Conservation (phyloP, 2,329 filamentous ascomycete species). For the Berkeleyomyces rouxiae region DNA sequence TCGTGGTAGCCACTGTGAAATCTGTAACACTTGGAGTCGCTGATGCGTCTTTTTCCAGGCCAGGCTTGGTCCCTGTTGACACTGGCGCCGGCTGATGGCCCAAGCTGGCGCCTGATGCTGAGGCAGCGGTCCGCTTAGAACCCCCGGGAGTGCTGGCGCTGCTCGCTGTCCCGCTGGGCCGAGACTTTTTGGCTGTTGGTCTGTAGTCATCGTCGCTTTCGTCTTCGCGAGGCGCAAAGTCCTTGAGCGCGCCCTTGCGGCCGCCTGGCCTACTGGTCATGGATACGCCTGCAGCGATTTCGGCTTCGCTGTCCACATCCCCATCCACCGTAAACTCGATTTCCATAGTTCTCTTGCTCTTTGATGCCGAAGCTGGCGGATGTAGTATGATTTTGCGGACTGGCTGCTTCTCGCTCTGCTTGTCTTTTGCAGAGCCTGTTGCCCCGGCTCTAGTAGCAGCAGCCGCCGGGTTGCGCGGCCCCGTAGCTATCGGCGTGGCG, state of each 20-base stretch:
- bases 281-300: slow-evolving; percentile 8
- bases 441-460: slow-evolving; percentile 20
- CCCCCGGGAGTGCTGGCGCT: slow-evolving; percentile 14
- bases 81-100: neutral
- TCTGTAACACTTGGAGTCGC: slow-evolving; percentile 2
- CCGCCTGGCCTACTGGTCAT: slow-evolving; percentile 2
- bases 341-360: slow-evolving; percentile 11
- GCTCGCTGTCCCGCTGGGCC: neutral
- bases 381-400: slow-evolving; percentile 32
- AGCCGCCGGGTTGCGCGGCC: neutral
- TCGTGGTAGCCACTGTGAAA: neutral
- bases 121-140: neutral
- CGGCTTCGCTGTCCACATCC: slow-evolving; percentile 15
- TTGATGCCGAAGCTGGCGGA: slow-evolving; percentile 21
- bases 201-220: slow-evolving; percentile 9
- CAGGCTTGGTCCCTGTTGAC: neutral
- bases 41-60: neutral
- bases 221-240: neutral
- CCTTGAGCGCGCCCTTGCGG: neutral
- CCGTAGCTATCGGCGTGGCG: neutral
- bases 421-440: slow-evolving; percentile 19
- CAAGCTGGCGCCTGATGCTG: neutral
- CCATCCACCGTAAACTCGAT: slow-evolving; percentile 3
- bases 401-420: slow-evolving; percentile 12
- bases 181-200: slow-evolving; percentile 7